These are phyloP conservation scores for Themeda triandra DNA, from an alignment of 176 grass and related monocot species.

Conservation along the genomic window DNA sequence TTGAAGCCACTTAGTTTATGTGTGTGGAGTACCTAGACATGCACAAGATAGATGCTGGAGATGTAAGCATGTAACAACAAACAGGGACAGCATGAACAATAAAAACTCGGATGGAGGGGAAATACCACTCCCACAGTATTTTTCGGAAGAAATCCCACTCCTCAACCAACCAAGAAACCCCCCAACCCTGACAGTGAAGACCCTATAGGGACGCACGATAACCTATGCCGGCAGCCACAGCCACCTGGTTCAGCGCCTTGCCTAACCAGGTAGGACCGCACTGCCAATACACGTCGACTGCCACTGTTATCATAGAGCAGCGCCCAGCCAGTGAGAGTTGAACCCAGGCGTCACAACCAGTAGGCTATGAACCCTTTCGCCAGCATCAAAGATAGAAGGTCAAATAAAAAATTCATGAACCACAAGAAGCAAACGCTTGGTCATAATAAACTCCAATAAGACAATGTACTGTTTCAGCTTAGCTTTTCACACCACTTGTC, in stretches of 20 bases:
- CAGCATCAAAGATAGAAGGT: background rate
- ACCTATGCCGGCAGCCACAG: background rate
- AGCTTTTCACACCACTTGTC: background rate
- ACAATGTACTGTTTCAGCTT: background rate
- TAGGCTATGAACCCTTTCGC: too few species aligned
- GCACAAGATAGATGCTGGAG: background rate
- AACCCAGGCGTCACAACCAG: too few species aligned
- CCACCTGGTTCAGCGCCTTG: background rate
- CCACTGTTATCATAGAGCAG: background rate
- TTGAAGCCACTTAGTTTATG: slow-evolving; percentile 18
- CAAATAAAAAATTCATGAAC: background rate
- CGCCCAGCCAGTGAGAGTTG: too few species aligned
- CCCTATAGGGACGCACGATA: background rate
- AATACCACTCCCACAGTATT: background rate
- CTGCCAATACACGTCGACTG: too few species aligned
- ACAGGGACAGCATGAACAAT: background rate
- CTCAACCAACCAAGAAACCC: too few species aligned
- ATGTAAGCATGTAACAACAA: slow-evolving; percentile 8
- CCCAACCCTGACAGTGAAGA: background rate
- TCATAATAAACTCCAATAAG: background rate
- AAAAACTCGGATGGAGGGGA: background rate
- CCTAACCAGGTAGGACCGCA: background rate
- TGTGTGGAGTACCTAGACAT: background rate
- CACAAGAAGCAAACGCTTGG: background rate
- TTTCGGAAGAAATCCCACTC: background rate